phyloP scores from a whole-genome alignment of 495 filamentous ascomycete genomes.

The Neurospora pannonica region DNA sequence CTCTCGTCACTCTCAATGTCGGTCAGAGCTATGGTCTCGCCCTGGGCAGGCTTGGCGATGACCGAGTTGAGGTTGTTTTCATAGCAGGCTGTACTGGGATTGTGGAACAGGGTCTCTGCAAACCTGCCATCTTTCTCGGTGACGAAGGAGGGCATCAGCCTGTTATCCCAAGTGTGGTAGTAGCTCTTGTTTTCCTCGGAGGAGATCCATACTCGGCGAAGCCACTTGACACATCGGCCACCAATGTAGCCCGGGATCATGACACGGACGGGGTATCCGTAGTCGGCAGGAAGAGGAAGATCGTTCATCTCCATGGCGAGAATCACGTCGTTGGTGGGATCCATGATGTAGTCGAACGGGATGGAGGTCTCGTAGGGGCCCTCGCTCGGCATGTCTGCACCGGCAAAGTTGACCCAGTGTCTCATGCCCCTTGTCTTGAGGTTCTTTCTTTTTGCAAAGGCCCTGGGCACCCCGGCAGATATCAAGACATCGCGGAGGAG shows the following conservation, averaged over 20 bases:
- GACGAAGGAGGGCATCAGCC: constrained; percentile 3
- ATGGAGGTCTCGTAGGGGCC: constrained; percentile 9
- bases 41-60: constrained; percentile 2
- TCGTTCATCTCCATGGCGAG: constrained; percentile 12
- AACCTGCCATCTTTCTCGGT: constrained; percentile 3
- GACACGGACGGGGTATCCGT: constrained; percentile 11
- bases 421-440: not conserved
- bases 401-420: constrained; percentile 7
- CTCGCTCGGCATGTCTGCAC: constrained; percentile 5
- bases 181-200: constrained; percentile 6
- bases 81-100: constrained; percentile 2
- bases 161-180: constrained; percentile 11
- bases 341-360: constrained; percentile 3
- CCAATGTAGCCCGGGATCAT: constrained; percentile 8
- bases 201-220: constrained; percentile 7
- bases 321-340: constrained; percentile 5
- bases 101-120: constrained; percentile 3
- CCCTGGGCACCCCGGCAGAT: not conserved
- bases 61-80: constrained; percentile 8
- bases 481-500: constrained; percentile 3
- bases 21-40: not conserved
- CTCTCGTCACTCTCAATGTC: not conserved
- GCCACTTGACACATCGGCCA: constrained; percentile 11
- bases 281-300: constrained; percentile 11
- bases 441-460: not conserved